Evolutionary conservation across 2,329 filamentous ascomycete genomes (phyloP).

Genomic region (Lojkania enalia): DNA sequence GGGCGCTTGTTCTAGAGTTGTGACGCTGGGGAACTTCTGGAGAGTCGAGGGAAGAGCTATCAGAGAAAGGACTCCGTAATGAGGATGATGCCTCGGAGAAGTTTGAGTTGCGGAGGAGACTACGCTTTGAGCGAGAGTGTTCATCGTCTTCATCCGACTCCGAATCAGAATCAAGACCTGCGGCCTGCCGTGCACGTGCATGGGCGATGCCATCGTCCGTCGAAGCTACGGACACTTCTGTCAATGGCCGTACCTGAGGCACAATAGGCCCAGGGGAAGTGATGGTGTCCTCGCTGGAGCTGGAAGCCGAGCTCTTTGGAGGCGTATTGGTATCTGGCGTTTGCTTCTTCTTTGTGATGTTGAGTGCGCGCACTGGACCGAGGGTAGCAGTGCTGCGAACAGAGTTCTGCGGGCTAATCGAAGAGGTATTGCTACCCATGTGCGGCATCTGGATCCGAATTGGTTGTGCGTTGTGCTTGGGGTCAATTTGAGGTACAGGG

Average conservation of each 20-base stretch:
- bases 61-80: constrained; percentile 42
- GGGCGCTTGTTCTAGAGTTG: constrained; percentile 31
- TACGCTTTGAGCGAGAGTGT: constrained; percentile 37
- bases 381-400: constrained; percentile 45
- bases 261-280: constrained; percentile 23
- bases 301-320: constrained; percentile 32
- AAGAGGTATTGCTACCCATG: constrained; percentile 24
- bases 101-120: constrained; percentile 36
- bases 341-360: constrained; percentile 47
- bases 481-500: constrained; percentile 73
- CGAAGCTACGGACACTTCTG: constrained; percentile 35
- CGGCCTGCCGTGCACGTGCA: constrained; percentile 33
- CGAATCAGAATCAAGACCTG: constrained; percentile 32
- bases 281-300: constrained; percentile 22
- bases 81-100: constrained; percentile 40
- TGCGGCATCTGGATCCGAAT: constrained; percentile 49
- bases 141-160: constrained; percentile 41
- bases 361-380: constrained; percentile 51
- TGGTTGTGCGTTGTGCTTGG: constrained; percentile 46
- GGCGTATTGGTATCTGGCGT: constrained; percentile 25
- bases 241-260: constrained; percentile 32
- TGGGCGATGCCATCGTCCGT: constrained; percentile 38
- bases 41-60: constrained; percentile 29
- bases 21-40: constrained; percentile 30
- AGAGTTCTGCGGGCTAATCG: constrained; percentile 39